These are phyloP conservation scores for Myriosclerotinia curreyana DNA, from an alignment of 2,329 filamentous ascomycete species.

Conservation along the genomic window DNA sequence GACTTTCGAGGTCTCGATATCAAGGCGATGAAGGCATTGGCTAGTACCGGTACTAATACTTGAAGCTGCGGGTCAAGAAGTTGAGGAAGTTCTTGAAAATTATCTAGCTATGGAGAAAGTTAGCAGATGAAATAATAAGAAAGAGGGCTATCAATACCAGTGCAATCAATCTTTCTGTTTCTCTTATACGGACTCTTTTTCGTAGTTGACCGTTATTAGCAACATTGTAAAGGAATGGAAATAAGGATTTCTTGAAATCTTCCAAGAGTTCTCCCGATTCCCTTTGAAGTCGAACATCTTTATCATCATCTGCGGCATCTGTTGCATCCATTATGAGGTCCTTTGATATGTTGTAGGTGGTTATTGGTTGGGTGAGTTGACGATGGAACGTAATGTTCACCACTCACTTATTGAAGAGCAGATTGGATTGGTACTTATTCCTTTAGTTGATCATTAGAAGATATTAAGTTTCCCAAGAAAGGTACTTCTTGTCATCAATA, in stretches of 20 bases:
- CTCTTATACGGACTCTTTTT: slow-evolving; percentile 49
- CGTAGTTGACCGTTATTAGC: slow-evolving; percentile 49
- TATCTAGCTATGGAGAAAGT: slow-evolving; percentile 56
- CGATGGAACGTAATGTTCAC: too few species aligned
- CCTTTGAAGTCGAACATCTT: slow-evolving; percentile 61
- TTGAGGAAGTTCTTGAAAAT: slow-evolving; percentile 94
- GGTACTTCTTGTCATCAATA: background rate
- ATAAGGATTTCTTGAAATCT: slow-evolving; percentile 55
- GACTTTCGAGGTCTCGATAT: slow-evolving; percentile 47
- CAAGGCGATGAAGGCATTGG: slow-evolving; percentile 71
- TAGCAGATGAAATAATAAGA: slow-evolving; percentile 11
- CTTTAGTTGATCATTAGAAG: background rate
- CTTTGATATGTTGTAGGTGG: background rate
- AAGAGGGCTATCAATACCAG: slow-evolving; percentile 41
- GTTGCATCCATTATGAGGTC: slow-evolving; percentile 53
- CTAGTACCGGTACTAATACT: slow-evolving; percentile 68
- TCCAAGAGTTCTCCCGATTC: slow-evolving; percentile 56
- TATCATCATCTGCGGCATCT: slow-evolving; percentile 57
- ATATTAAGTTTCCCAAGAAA: background rate
- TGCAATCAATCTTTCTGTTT: slow-evolving; percentile 49
- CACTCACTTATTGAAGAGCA: background rate
- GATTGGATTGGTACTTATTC: slow-evolving; percentile 1
- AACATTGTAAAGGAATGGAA: slow-evolving; percentile 51
- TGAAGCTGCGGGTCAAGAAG: slow-evolving; percentile 82
- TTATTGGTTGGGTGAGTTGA: background rate